Base-by-base conservation (phyloP, 192 early-diverging fungal genomes). In the Backusella tuberculispora region DNA sequence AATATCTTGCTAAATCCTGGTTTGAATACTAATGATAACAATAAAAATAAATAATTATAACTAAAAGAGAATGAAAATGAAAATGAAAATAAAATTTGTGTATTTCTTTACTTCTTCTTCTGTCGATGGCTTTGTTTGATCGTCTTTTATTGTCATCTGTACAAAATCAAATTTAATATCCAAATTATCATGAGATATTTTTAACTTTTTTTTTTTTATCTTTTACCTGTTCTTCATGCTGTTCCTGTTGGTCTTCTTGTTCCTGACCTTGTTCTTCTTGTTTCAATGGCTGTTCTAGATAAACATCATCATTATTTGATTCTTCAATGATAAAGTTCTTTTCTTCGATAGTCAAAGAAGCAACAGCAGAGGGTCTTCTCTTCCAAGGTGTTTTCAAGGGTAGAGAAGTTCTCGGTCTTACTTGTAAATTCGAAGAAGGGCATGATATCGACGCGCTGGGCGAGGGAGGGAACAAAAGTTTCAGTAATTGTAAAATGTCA, bases 401-500 rank as follows among this genome's bases (percentile, higher is more conserved):
- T n/a, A 66, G 46, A 10, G 73, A 53, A 24, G 77, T 69, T 44
- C 50, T 68, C 13, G 47, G 45, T 66, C 73, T 19, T 42, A 48
- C 66, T 9, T 66, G n/a, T 21, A 60, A 42, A 5, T 34, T 19
- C n/a, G 38, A 65, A 50, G 75, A 77, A 72, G 78, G 65, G 21
- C 64, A 78, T 34, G 81, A 74, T 56, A 74, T 42, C 10, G 71
- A 72, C 21, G 68, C 41, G 19, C 71, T 47, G 47, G 72, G 74
- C 1, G 73, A 47, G 17, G 79, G 69, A 45, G 79, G 66, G 13
- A 56, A 75, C 4, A 83, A 53, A 5, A 77, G 70, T 45, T 53
- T 73, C n/a, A 84, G 26, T 10, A 84, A 65, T 26, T 79, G 67
- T 5, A 84, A 26, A n/a, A 85, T 80, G 64, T 85, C 84, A 60